Percentiles rank a stretch among this genome's conserved stretches.
Evolutionary conservation across 352 stramenopile genomes (phyloP).

Genomic region (Pythium insidiosum): DNA sequence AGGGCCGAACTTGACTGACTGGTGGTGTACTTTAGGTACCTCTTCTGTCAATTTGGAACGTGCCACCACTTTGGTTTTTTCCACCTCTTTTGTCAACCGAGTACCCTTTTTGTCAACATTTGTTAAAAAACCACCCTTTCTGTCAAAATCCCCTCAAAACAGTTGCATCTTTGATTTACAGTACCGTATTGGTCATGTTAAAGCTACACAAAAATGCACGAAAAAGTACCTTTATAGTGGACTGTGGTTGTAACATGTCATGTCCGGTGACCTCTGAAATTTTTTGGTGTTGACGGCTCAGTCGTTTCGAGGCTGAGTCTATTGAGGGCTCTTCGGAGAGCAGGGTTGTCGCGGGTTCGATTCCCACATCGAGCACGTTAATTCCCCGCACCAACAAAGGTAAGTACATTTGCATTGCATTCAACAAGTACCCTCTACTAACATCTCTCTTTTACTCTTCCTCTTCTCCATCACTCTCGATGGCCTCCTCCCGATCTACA

Average conservation of each 20-base stretch:
- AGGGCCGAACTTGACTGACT: too few relatives aligned
- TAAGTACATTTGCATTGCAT: slow-evolving; percentile 1
- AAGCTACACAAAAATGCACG: not conserved
- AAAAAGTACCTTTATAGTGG: not conserved
- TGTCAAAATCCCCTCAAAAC: too few relatives aligned
- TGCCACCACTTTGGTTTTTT: too few relatives aligned
- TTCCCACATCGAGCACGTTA: too few relatives aligned
- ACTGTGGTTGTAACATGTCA: not conserved
- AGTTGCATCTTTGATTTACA: too few relatives aligned
- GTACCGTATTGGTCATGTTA: slow-evolving; percentile 3
- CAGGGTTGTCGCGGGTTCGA: too few relatives aligned
- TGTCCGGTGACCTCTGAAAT: slow-evolving; percentile 1
- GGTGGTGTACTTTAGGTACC: too few relatives aligned
- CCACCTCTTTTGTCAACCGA: too few relatives aligned
- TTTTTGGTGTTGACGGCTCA: slow-evolving; percentile 11
- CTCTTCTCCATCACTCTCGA: too few relatives aligned
- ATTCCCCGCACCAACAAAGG: slow-evolving; percentile 9
- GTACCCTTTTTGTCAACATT: too few relatives aligned
- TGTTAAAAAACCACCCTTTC: too few relatives aligned
- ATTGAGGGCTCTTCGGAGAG: slow-evolving; percentile 13
- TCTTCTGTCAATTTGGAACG: too few relatives aligned
- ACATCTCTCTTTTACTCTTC: not conserved
- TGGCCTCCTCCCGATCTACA: not conserved
- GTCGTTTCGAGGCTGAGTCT: slow-evolving; percentile 6
- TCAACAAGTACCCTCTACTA: not conserved